A percentile compares a stretch with the other conserved stretches of the same genome.
Evolutionary conservation across 805 yeast species (phyloP).

Genomic region (Ogataea corticis): DNA sequence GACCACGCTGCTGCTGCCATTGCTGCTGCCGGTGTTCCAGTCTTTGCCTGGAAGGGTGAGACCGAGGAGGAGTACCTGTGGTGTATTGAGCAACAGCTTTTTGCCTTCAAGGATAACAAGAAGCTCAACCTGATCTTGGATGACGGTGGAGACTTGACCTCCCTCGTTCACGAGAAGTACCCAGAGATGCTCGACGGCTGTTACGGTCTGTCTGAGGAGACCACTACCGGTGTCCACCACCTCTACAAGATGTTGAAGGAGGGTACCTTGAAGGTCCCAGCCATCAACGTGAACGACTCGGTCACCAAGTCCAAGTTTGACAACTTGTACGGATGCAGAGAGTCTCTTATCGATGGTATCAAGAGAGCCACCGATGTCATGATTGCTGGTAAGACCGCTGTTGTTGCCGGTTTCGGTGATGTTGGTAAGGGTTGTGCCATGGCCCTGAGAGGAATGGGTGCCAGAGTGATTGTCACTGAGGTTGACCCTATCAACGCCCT

Average conservation of each 20-base stretch:
- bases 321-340: slow-evolving; percentile 99
- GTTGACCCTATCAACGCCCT: slow-evolving; percentile 98
- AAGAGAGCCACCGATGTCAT: slow-evolving; percentile 99
- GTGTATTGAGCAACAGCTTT: slow-evolving; percentile 99
- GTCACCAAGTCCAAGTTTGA: slow-evolving; percentile 99
- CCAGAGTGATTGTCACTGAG: slow-evolving; percentile 96
- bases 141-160: slow-evolving; percentile 99
- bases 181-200: slow-evolving; percentile 96
- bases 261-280: slow-evolving; percentile 91
- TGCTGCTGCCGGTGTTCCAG: slow-evolving; percentile 99
- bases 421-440: slow-evolving; percentile 99
- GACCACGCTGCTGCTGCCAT: slow-evolving; percentile 99
- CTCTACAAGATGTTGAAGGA: slow-evolving; percentile 94
- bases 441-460: slow-evolving; percentile 99
- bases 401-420: slow-evolving; percentile 99
- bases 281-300: slow-evolving; percentile 98
- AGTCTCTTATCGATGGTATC: slow-evolving; percentile 97
- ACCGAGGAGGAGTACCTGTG: slow-evolving; percentile 99
- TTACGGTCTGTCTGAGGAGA: slow-evolving; percentile 96
- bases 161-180: slow-evolving; percentile 95
- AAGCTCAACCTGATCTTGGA: slow-evolving; percentile 96
- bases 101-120: slow-evolving; percentile 94
- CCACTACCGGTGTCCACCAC: slow-evolving; percentile 99
- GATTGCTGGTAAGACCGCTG: slow-evolving; percentile 99
- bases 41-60: slow-evolving; percentile 99